phyloP scores from a whole-genome alignment of 306 rosid genomes.

The Crataegus laevigata region DNA sequence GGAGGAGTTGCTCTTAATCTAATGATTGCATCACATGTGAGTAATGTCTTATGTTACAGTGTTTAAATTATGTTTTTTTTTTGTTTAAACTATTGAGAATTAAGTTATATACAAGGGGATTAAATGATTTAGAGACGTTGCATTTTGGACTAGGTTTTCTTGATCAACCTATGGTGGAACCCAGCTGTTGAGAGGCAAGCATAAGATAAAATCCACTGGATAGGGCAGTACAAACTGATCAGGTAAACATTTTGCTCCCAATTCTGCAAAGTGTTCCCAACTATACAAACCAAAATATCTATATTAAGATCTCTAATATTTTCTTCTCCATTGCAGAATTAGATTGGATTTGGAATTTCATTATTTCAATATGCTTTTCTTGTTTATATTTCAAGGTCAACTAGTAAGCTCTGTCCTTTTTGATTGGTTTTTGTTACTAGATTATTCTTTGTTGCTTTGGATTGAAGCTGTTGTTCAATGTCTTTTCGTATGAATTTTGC shows the following conservation, averaged over 20 bases:
- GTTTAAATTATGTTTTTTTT: background rate
- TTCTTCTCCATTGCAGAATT: too few relatives aligned
- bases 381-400: too few relatives aligned
- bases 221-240: constrained; percentile 87
- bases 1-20: constrained; percentile 97
- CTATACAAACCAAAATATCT: too few relatives aligned
- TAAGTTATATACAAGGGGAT: background rate
- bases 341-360: too few relatives aligned
- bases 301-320: too few relatives aligned
- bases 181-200: constrained; percentile 97
- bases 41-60: constrained; percentile 1
- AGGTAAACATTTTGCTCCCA: constrained; percentile 39
- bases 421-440: too few relatives aligned
- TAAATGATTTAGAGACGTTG: background rate
- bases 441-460: too few relatives aligned
- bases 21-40: constrained; percentile 83
- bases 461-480: too few relatives aligned
- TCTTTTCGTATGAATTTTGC: too few relatives aligned
- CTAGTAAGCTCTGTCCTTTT: too few relatives aligned
- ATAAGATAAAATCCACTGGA: constrained; percentile 90
- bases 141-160: constrained; percentile 54
- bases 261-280: background rate
- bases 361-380: too few relatives aligned
- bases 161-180: constrained; percentile 99
- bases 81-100: background rate